Base-by-base conservation (phyloP, 108 stramenopile species). In the Conticribra weissflogii region DNA sequence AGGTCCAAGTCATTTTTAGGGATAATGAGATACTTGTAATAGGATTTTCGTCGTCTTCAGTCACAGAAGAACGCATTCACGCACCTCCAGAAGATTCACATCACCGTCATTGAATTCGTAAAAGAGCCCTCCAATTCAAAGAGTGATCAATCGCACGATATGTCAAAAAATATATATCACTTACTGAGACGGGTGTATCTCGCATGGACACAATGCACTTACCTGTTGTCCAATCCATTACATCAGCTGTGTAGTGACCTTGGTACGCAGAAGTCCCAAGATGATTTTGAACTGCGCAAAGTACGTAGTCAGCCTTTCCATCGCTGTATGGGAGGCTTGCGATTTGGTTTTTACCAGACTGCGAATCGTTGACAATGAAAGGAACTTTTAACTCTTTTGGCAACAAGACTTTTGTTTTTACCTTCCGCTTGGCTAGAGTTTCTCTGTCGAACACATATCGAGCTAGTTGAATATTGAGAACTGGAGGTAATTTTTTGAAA, bases 231-330 rank as follows among this genome's bases (percentile, higher is more conserved):
- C 91, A 96, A 67, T 96, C 91, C 83, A 93, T 81, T 8, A 86
- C 92, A 58, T 96, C 87, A 3, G 91, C 90, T 8, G 89, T 55
- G 54, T 96, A 96, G 63, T 96, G 94, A 18, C 94, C 94, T 32
- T 77, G 74, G 57, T 96, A 88, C 0, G 94, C 94, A 7, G 91
- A 90, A 41, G 63, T 81, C 23, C 94, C 94, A 47, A 84, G 83
- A 61, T 95, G 94, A 72, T 83, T 82, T 83, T 89, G 90, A 31
- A 92, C 86, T 2, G 91, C 89, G 59, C 88, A 90, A 25, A 92
- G 76, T 2, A 83, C 32, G 52, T 92, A 92, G 2, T 65, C 51
- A 45, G 29, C 9, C 29, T 34, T 52, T 53, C 31, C 22, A 17
- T 17, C 16, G 9, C 17, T 9, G 31, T 41, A 28, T 19, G 22